Conservation (phyloP, 371 early-diverging fungal species). For the Basidiobolus meristosporus region DNA sequence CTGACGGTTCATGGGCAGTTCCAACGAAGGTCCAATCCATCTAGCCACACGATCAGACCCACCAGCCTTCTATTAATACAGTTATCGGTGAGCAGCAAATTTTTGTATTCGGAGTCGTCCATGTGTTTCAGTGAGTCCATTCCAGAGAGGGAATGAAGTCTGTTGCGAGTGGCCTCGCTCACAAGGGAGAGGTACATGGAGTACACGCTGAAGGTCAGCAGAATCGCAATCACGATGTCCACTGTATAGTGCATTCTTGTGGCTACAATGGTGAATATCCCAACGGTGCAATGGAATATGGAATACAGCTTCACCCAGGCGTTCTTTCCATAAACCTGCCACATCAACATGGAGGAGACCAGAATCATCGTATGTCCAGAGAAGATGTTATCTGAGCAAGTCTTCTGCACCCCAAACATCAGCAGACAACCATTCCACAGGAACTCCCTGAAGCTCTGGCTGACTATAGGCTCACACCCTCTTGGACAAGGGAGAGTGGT, state of each 20-base stretch:
- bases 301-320: neutral
- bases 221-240: neutral
- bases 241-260: neutral
- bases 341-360: neutral
- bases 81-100: neutral
- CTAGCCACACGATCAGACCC: neutral
- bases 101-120: neutral
- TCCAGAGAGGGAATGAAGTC: neutral
- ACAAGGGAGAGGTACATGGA: neutral
- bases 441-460: no score
- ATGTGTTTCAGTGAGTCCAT: neutral
- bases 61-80: neutral
- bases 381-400: neutral
- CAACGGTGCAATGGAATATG: neutral
- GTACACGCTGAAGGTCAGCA: neutral
- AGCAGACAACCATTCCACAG: neutral
- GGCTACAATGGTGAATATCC: neutral
- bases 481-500: neutral
- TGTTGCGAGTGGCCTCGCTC: no score
- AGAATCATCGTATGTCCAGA: neutral
- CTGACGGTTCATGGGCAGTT: no score
- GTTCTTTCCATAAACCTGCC: neutral
- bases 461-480: neutral
- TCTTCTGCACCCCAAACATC: neutral
- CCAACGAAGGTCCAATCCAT: constrained; percentile 1